These are phyloP conservation scores for Naematelia aurantialba DNA, from an alignment of 768 basidiomycete species.

Conservation along the genomic window DNA sequence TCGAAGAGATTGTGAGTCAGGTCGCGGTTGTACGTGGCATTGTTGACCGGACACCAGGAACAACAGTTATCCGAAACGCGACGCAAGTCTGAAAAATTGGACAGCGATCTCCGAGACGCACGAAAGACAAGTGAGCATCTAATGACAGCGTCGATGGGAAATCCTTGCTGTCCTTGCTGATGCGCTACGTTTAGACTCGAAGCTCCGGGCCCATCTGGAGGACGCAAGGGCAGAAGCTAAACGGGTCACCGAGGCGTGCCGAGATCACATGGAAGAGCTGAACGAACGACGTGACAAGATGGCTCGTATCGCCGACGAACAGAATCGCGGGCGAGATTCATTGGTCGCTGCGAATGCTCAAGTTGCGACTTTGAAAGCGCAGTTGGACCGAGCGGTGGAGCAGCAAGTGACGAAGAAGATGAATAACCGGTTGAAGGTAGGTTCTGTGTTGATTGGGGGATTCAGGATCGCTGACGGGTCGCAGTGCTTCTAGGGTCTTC, in stretches of 20 bases:
- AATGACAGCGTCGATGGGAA: background rate
- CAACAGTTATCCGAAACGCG: constrained; percentile 17
- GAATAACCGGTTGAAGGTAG: constrained; percentile 37
- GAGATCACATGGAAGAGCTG: constrained; percentile 31
- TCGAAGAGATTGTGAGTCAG: constrained; percentile 56
- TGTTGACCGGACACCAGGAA: constrained; percentile 20
- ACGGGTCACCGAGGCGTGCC: constrained; percentile 21
- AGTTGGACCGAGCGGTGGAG: constrained; percentile 40
- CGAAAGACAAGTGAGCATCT: constrained; percentile 28
- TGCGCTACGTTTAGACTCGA: constrained; percentile 19
- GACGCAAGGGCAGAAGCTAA: constrained; percentile 27
- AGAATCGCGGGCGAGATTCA: constrained; percentile 16
- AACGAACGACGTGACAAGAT: constrained; percentile 24
- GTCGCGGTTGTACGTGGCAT: background rate
- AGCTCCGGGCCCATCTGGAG: constrained; percentile 36
- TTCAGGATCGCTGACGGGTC: background rate
- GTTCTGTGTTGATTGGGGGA: constrained; percentile 7
- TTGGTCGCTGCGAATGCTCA: constrained; percentile 32
- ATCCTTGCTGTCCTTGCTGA: background rate
- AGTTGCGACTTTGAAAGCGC: constrained; percentile 31
- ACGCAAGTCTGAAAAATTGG: constrained; percentile 22
- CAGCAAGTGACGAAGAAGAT: constrained; percentile 36
- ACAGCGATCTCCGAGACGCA: constrained; percentile 28
- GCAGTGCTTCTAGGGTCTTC: background rate
- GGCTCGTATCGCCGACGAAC: constrained; percentile 19